Percentiles rank a stretch among this genome's conserved stretches.
Evolutionary conservation across 768 basidiomycete genomes (phyloP).

Genomic region (Boletus insuetus): DNA sequence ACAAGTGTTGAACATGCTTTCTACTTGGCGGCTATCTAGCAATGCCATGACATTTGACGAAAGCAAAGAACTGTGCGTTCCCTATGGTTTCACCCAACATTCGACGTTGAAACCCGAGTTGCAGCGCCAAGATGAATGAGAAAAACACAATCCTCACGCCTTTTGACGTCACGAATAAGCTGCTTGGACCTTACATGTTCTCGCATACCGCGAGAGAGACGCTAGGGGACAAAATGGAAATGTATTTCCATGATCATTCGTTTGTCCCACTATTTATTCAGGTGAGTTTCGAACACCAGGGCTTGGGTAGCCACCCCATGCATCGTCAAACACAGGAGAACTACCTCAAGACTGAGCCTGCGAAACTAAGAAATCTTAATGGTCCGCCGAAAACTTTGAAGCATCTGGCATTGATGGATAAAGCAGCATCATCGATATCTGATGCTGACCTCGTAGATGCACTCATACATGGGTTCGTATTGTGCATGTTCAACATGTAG

Average conservation of each 20-base stretch:
- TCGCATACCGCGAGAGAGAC: constrained; percentile 77
- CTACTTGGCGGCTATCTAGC: constrained; percentile 91
- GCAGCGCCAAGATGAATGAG: constrained; percentile 84
- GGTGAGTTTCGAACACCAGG: constrained; percentile 38
- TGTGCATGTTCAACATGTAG: neutral
- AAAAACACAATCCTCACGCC: constrained; percentile 90
- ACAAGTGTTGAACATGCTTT: constrained; percentile 96
- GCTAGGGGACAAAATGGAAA: constrained; percentile 87
- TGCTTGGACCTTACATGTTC: constrained; percentile 91
- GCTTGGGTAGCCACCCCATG: neutral
- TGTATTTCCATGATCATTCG: constrained; percentile 95
- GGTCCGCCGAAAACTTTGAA: constrained; percentile 68
- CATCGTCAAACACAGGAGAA: constrained; percentile 69
- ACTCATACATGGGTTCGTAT: constrained; percentile 81
- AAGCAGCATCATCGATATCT: constrained; percentile 89
- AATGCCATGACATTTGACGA: constrained; percentile 87
- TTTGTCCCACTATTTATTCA: constrained; percentile 96
- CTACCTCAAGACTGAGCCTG: constrained; percentile 83
- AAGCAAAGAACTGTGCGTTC: constrained; percentile 80
- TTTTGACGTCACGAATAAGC: constrained; percentile 85
- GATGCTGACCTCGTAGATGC: constrained; percentile 93
- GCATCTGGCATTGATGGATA: constrained; percentile 76
- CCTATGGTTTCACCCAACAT: neutral
- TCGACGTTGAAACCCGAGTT: constrained; percentile 3
- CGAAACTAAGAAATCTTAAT: constrained; percentile 50